Base-by-base conservation (phyloP, 768 basidiomycete species). In the Pleurotus giganteus region DNA sequence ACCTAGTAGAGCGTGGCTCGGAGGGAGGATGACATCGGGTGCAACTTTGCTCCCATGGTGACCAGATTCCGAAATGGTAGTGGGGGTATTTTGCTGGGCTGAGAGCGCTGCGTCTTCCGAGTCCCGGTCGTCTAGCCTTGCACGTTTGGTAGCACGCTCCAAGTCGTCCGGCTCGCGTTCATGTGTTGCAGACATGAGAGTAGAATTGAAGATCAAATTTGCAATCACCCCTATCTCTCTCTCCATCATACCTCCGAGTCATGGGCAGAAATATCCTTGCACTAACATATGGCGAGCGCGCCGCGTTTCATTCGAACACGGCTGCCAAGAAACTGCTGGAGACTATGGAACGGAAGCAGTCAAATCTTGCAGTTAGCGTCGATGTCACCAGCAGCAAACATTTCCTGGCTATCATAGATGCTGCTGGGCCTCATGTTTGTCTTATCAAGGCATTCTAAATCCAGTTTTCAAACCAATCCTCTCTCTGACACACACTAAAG, bases 331-430 rank as follows among this genome's bases (percentile, higher is more conserved):
- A 81, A 2, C 81, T 98, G 7, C 80, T 98, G 17, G 80, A 84
- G 65, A 85, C 86, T 3, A 92, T 98, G 71, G 89, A 85, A 59
- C 78, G 87, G 56, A 99, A 99, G 69, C 78, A 85, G 64, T 81
- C 91, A 7, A 99, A 99, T 68, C 85, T 99, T 13, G 93, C 94
- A 36, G 91, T 99, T 56, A 94, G 92, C 62, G 93, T 98, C 24
- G 97, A 99, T 75, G 94, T 98, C 36, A 90, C 91, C 4, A 85
- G 78, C 47, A 78, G 84, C 52, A 77, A 74, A 13, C 87, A 93
- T 62, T 88, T 98, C 63, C 76, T 98, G 32, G 77, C 82, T 45
- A 89, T 99, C 65, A 85, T 97, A 60, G 88, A 94, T 60, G 81
- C 82, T 9, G 94, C 97, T 54, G 97, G 92, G 8, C 89, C 91